phyloP scores from a whole-genome alignment of 2,329 filamentous ascomycete species.

The Botrytis galanthina region DNA sequence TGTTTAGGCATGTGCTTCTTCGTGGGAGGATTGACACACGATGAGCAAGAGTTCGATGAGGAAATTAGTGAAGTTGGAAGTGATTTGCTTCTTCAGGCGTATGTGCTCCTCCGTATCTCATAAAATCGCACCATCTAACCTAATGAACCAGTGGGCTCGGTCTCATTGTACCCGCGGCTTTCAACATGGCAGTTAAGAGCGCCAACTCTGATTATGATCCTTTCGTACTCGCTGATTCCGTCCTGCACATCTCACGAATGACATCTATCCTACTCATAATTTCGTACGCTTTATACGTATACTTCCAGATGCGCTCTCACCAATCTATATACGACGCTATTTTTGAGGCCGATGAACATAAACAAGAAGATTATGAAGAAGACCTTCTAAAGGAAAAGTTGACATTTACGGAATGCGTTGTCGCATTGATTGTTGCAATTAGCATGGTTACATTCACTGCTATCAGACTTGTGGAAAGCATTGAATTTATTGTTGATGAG shows the following conservation, averaged over 20 bases:
- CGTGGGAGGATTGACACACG: conserved; percentile 65
- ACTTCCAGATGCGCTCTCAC: conserved; percentile 73
- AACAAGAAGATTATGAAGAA: conserved; percentile 61
- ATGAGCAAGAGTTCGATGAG: conserved; percentile 70
- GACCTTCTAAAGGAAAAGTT: conserved; percentile 64
- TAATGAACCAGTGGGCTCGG: conserved; percentile 45
- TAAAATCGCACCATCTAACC: background rate
- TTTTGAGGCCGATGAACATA: conserved; percentile 66
- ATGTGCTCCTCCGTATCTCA: conserved; percentile 41
- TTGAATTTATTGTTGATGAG: conserved; percentile 57
- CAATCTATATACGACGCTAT: conserved; percentile 74
- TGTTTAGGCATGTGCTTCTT: conserved; percentile 81
- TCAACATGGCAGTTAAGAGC: conserved; percentile 45
- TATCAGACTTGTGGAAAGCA: conserved; percentile 70
- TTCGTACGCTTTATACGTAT: conserved; percentile 65
- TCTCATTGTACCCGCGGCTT: conserved; percentile 45
- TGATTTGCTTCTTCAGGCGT: conserved; percentile 74
- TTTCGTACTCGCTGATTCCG: conserved; percentile 50
- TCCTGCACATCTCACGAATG: conserved; percentile 66
- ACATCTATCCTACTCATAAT: conserved; percentile 69
- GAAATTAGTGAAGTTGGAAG: conserved; percentile 76
- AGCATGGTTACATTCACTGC: conserved; percentile 71
- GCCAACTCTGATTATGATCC: conserved; percentile 26
- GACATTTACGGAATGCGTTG: conserved; percentile 68
- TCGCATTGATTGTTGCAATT: conserved; percentile 64